Conservation (phyloP, 305 asterid genomes). For the Fraxinus floribunda region DNA sequence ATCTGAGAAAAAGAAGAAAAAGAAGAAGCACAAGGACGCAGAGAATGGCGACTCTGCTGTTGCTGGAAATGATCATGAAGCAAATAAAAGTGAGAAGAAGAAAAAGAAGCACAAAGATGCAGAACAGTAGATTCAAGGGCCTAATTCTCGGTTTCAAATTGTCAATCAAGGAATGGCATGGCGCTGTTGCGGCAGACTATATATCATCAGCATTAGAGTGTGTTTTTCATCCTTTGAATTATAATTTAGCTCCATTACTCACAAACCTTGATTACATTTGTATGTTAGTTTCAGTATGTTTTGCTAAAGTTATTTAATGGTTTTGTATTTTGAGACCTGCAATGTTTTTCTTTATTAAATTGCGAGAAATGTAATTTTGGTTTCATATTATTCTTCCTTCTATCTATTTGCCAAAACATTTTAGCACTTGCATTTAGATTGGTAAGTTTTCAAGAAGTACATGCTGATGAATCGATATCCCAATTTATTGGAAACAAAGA, state of each 20-base stretch:
- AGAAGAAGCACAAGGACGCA: slow-evolving; percentile 48
- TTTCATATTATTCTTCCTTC: not conserved
- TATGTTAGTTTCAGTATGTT: not conserved
- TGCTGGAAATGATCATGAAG: slow-evolving; percentile 35
- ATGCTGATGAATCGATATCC: not conserved
- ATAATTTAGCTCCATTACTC: not conserved
- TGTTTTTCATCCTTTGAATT: not conserved
- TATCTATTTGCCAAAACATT: not conserved
- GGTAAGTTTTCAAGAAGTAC: not conserved
- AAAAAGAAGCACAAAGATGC: slow-evolving; percentile 58
- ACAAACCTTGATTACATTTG: slow-evolving; percentile 2
- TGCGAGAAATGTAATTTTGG: not conserved
- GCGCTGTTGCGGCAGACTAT: not conserved
- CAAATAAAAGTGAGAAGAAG: slow-evolving; percentile 44
- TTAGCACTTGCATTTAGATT: not conserved
- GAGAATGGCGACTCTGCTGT: slow-evolving; percentile 43
- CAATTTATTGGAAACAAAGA: not conserved
- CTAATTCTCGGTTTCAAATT: not conserved
- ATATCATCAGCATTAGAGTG: slow-evolving; percentile 5
- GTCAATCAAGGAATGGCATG: not conserved
- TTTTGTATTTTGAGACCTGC: not conserved
- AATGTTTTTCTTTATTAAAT: not conserved
- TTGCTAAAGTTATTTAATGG: not conserved
- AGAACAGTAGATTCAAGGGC: slow-evolving; percentile 26
- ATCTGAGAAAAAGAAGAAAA: slow-evolving; percentile 62